Percentiles rank a stretch among this genome's conserved stretches.
These are phyloP conservation scores for Phalaenopsis equestris DNA, from an alignment of 106 monocot genomes.

Conservation along the genomic window DNA sequence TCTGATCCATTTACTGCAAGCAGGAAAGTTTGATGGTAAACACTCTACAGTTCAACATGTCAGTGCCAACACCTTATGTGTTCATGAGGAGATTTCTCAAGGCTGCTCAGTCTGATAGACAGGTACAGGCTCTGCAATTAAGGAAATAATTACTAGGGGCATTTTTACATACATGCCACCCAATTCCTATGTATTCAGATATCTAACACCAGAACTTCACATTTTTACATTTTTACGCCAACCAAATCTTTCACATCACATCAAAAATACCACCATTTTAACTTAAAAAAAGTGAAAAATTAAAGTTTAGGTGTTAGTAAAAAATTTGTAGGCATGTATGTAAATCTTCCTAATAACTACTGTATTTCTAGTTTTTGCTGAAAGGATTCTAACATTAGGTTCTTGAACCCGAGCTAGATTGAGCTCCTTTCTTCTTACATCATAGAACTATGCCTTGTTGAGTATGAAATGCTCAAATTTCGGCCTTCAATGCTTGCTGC, in stretches of 20 bases:
- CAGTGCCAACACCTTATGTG: slow-evolving; percentile 75
- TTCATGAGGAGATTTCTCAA: slow-evolving; percentile 93
- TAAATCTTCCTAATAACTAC: not conserved
- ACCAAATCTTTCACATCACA: too few species aligned
- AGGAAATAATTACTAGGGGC: not conserved
- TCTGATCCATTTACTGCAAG: not conserved
- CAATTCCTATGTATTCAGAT: too few species aligned
- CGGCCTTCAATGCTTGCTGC: slow-evolving; percentile 74
- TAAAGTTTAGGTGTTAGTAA: too few species aligned
- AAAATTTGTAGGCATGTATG: too few species aligned
- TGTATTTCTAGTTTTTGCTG: not conserved
- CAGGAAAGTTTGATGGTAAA: slow-evolving; percentile 77
- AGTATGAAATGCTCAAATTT: slow-evolving; percentile 83
- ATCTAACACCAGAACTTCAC: too few species aligned
- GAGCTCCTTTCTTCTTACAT: slow-evolving; percentile 53
- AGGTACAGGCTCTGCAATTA: slow-evolving; percentile 22
- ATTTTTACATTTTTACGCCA: too few species aligned
- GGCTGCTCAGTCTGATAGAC: slow-evolving; percentile 66
- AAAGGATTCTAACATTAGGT: not conserved
- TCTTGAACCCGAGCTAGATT: slow-evolving; percentile 19
- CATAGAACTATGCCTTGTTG: slow-evolving; percentile 58
- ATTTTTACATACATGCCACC: too few species aligned
- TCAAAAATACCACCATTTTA: too few species aligned
- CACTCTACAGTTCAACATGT: slow-evolving; percentile 77
- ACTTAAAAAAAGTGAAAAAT: too few species aligned